Evolutionary conservation across 108 stramenopile species (phyloP), one percentile per base, ranked within the genome.

Genomic region (Skeletonema menzelii): DNA sequence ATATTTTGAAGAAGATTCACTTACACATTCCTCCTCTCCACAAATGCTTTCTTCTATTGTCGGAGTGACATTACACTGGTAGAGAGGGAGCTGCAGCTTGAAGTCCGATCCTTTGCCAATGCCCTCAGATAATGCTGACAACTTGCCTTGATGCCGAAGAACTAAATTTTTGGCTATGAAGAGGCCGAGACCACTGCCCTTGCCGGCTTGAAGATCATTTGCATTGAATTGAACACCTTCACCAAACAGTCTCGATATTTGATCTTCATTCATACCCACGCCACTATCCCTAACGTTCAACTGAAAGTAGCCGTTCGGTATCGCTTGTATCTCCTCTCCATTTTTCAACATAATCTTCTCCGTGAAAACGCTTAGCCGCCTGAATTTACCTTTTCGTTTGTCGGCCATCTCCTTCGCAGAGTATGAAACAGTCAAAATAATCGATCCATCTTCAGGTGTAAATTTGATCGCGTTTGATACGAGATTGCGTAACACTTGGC

Each of bases 141-240:
- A 34, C 7, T 32, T 67, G 22, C 91, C 91, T 11, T 63, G 37
- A 58, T 92, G 91, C 57, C 73, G 67, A 30, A 86, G 77, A n/a
- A 87, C 30, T 30, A 30, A 30, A 30, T 30, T 30, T 30, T 30
- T 30, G 30, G 30, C 30, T 30, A 30, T 30, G 62, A 61, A 78
- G 24, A 92, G 62, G 49, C 91, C 91, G 5, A 92, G 74, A 11
- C 91, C 91, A 62, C 80, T 87, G 10, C 91, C 91, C 26, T 73
- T 68, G 19, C 91, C 91, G 6, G 66, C 66, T 68, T 92, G 91
- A 7, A 92, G 71, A 12, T 78, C 70, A 55, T 84, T 87, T 5
- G 82, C 83, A 69, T 88, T 72, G 64, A 92, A 88, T 60, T 92
- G 91, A 2, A 84, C 82, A 14, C 85, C 84, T 61, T 84, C 83